Evolutionary conservation across 345 rosid genomes (phyloP).

Genomic region (Toxicodendron radicans): DNA sequence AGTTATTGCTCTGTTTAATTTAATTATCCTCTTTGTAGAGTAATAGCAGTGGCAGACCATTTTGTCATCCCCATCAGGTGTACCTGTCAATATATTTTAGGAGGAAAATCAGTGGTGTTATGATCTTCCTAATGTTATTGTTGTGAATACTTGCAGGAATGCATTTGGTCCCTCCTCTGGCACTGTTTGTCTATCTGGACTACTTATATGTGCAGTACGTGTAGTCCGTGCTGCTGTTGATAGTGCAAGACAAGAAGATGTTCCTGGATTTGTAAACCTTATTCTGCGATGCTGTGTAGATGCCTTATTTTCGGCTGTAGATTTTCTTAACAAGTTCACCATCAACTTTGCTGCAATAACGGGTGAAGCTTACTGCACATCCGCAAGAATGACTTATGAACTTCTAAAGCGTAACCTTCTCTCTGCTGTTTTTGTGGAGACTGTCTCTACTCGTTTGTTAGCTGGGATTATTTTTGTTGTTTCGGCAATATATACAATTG

Average conservation of each 20-base stretch:
- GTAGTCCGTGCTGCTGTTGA: constrained; percentile 81
- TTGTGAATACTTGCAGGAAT: constrained; percentile 53
- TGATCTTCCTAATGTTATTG: background rate
- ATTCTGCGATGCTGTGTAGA: constrained; percentile 66
- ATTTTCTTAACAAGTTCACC: constrained; percentile 90
- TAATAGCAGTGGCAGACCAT: background rate
- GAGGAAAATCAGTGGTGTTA: constrained; percentile 1
- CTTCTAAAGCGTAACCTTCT: constrained; percentile 86
- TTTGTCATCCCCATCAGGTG: background rate
- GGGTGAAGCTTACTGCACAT: constrained; percentile 83
- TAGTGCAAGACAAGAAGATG: constrained; percentile 70
- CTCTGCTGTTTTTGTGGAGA: constrained; percentile 87
- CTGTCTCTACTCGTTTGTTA: constrained; percentile 73
- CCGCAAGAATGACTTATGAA: constrained; percentile 89
- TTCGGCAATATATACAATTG: constrained; percentile 78
- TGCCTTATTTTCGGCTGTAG: constrained; percentile 55
- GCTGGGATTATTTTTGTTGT: constrained; percentile 69
- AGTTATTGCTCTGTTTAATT: background rate
- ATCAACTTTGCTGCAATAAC: constrained; percentile 90
- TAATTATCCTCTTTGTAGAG: background rate
- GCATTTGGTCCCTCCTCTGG: constrained; percentile 90
- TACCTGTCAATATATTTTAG: background rate
- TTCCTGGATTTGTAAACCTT: constrained; percentile 63
- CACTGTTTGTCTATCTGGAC: constrained; percentile 84
- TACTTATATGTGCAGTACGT: constrained; percentile 67